Conservation (phyloP, 2,329 filamentous ascomycete genomes). For the Exophiala oligosperma region DNA sequence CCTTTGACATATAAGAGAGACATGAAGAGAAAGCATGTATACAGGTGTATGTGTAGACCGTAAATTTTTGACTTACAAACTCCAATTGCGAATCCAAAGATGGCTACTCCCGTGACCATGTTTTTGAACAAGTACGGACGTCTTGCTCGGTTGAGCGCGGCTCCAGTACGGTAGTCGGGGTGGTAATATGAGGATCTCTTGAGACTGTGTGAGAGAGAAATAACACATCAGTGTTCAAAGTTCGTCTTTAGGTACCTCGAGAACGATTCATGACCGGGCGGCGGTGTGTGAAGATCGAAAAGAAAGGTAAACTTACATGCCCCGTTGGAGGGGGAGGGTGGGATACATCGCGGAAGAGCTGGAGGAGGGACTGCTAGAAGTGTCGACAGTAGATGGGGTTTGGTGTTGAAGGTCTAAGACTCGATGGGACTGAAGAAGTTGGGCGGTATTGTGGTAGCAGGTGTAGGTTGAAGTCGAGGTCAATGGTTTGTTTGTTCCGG, state of each 20-base stretch:
- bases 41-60: too few species aligned
- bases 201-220: constrained; percentile 13
- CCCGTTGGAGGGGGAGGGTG: constrained; percentile 10
- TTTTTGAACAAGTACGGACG: constrained; percentile 93
- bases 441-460: not conserved
- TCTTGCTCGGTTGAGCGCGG: constrained; percentile 86
- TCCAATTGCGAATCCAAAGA: constrained; percentile 73
- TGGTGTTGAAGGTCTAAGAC: not conserved
- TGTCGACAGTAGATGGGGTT: not conserved
- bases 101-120: constrained; percentile 71
- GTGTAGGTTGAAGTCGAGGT: not conserved
- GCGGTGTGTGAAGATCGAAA: not conserved
- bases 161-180: constrained; percentile 77
- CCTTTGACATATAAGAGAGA: too few species aligned
- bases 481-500: not conserved
- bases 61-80: constrained; percentile 67
- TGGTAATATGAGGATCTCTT: constrained; percentile 87
- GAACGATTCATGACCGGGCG: not conserved
- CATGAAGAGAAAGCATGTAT: too few species aligned
- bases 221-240: not conserved
- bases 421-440: not conserved
- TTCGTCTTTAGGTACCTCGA: too few species aligned
- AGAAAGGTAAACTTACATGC: constrained; percentile 12
- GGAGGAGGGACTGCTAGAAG: not conserved
- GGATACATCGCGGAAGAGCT: constrained; percentile 2